Evolutionary conservation across 768 basidiomycete species (phyloP), one percentile per base, ranked within the genome.

Genomic region (Rhodotorula diobovata): DNA sequence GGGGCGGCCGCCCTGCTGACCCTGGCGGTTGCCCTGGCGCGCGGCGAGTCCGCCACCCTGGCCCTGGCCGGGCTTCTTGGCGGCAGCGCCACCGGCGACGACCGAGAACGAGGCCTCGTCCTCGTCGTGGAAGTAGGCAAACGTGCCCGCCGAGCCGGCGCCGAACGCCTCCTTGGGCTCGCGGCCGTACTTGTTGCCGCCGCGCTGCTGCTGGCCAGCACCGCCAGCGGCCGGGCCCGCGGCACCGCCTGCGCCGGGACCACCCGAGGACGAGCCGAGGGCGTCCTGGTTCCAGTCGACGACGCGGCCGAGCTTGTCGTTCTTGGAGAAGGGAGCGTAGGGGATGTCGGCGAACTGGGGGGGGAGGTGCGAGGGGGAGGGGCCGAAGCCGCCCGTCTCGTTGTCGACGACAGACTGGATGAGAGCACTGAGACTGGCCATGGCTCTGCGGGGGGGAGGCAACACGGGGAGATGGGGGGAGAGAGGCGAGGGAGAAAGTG

Each of bases 281-380:
- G 88, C 85, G 35, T 87, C 81, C 63, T 92, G 90, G 81, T 92
- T 91, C 94, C 95, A 99, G 83, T 99, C 95, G 59, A 95, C 95
- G 79, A 99, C 90, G 63, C 95, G 89, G 63, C 92, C 93, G 66
- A 99, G 88, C 81, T 97, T 97, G 85, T 99, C 96, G 48, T 91
- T 88, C 87, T 99, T 99, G 82, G 93, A 93, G 85, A 91, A 98
- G 10, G 94, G 94, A 1, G 95, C 94, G 79, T 98, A 99, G 57
- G 96, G 96, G 70, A 98, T 96, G 77, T 97, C 96, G 81, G 91
- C 93, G 86, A 95, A 97, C 73, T 92, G 88, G 56, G 89, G 84
- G 2, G 95, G 93, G 32, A 94, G 83, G 80, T 90, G 89, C 1
- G 88, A 85, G 8, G 89, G 86, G 12, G 93, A 91, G 12, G 87